Conservation (phyloP, 2,329 filamentous ascomycete species). For the Sphaerulina populicola region DNA sequence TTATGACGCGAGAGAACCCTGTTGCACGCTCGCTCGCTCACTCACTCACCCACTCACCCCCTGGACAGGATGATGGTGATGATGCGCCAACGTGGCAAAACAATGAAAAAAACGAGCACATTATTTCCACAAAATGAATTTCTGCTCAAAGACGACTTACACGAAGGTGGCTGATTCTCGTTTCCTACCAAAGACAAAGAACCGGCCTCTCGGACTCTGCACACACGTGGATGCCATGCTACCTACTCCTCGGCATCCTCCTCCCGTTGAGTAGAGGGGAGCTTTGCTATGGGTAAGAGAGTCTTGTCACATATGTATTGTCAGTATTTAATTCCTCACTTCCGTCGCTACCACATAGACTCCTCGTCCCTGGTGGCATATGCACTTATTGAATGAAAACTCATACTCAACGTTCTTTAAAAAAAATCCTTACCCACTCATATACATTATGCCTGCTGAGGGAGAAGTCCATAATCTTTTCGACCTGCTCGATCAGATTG, state of each 20-base stretch:
- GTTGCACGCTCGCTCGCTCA: too few relatives aligned
- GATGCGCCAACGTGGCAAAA: too few relatives aligned
- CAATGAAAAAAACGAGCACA: too few relatives aligned
- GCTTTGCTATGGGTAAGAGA: too few relatives aligned
- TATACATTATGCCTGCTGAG: background rate
- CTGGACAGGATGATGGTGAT: background rate
- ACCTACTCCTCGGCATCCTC: too few relatives aligned
- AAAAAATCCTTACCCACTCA: background rate
- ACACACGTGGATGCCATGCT: constrained; percentile 1
- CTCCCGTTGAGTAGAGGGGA: too few relatives aligned
- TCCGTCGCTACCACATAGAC: too few relatives aligned
- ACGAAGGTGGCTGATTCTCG: constrained; percentile 1
- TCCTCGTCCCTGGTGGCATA: too few relatives aligned
- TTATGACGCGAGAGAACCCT: too few relatives aligned
- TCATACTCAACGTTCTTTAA: background rate
- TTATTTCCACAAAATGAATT: background rate
- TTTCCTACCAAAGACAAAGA: background rate
- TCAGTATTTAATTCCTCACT: too few relatives aligned
- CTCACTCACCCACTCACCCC: background rate
- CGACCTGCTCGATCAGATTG: background rate
- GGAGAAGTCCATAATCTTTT: background rate
- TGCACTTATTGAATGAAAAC: background rate
- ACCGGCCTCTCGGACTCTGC: background rate
- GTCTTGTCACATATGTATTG: too few relatives aligned
- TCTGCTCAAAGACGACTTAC: constrained; percentile 1